A percentile compares a stretch with the other conserved stretches of the same genome.
Conservation (phyloP, 1,139 yeast species). For the Pichia sp. region DNA sequence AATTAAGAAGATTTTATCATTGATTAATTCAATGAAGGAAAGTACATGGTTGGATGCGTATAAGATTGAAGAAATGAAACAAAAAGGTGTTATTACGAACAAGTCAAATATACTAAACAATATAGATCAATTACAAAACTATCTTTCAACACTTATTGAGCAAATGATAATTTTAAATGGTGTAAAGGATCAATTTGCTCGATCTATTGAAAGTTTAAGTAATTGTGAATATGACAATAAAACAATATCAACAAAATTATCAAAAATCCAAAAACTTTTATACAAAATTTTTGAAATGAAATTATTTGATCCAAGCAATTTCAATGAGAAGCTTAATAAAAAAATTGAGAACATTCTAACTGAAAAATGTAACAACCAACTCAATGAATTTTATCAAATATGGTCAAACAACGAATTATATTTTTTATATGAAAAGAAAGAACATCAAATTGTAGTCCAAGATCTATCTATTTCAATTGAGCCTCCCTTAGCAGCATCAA, state of each 20-base stretch:
- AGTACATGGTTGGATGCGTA: conserved; percentile 50
- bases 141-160: conserved; percentile 29
- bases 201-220: conserved; percentile 27
- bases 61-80: conserved; percentile 41
- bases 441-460: conserved; percentile 7
- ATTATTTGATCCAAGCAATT: conserved; percentile 17
- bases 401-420: conserved; percentile 3
- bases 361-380: conserved; percentile 3
- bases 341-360: conserved; percentile 3
- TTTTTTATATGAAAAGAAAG: not conserved
- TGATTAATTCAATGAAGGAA: not conserved
- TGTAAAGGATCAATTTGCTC: conserved; percentile 16
- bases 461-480: not conserved
- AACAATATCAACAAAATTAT: not conserved
- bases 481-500: conserved; percentile 1
- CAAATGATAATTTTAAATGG: conserved; percentile 32
- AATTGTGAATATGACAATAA: conserved; percentile 27
- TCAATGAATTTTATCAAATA: not conserved
- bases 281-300: not conserved
- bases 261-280: not conserved
- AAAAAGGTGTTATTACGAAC: conserved; percentile 11
- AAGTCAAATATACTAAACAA: conserved; percentile 24
- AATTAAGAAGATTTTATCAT: conserved; percentile 30
- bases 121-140: conserved; percentile 38
- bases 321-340: conserved; percentile 3